These are phyloP conservation scores for Taphrina flavorubra DNA, from an alignment of 1,139 yeast genomes.

Conservation along the genomic window DNA sequence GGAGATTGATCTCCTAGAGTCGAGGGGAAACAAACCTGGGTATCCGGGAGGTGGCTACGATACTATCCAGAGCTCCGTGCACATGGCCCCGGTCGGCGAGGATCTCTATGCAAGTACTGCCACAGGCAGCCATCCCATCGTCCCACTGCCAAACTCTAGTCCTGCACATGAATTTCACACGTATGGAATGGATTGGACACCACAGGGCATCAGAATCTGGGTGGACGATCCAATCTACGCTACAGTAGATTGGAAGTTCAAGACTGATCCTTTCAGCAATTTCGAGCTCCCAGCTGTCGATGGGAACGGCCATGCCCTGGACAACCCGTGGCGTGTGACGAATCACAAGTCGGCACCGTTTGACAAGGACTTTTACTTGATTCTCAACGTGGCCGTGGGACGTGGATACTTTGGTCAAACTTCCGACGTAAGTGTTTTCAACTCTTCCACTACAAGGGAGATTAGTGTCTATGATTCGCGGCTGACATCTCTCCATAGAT, in stretches of 20 bases:
- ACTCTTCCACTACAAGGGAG: too few species aligned
- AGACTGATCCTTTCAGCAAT: conserved; percentile 37
- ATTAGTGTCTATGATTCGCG: neutral
- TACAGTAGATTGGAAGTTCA: conserved; percentile 42
- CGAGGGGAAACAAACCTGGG: conserved; percentile 45
- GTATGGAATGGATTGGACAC: conserved; percentile 45
- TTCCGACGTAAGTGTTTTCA: conserved; percentile 6
- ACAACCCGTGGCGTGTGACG: conserved; percentile 41
- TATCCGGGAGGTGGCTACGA: conserved; percentile 40
- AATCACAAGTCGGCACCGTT: conserved; percentile 43
- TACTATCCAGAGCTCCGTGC: conserved; percentile 32
- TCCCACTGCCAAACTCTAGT: conserved; percentile 22
- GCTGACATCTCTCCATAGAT: conserved; percentile 1
- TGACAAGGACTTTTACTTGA: conserved; percentile 45
- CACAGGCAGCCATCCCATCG: conserved; percentile 12
- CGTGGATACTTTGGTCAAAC: conserved; percentile 45
- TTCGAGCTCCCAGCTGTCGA: conserved; percentile 41
- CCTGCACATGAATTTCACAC: conserved; percentile 43
- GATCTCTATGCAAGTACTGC: conserved; percentile 1
- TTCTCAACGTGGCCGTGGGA: conserved; percentile 46
- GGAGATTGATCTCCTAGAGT: conserved; percentile 45
- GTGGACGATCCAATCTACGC: conserved; percentile 45
- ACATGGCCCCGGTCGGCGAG: conserved; percentile 35
- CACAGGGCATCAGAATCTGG: conserved; percentile 44
- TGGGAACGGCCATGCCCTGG: conserved; percentile 41